Evolutionary conservation across 345 rosid genomes (phyloP), one percentile per base, ranked within the genome.

Genomic region (Anacardium occidentale): DNA sequence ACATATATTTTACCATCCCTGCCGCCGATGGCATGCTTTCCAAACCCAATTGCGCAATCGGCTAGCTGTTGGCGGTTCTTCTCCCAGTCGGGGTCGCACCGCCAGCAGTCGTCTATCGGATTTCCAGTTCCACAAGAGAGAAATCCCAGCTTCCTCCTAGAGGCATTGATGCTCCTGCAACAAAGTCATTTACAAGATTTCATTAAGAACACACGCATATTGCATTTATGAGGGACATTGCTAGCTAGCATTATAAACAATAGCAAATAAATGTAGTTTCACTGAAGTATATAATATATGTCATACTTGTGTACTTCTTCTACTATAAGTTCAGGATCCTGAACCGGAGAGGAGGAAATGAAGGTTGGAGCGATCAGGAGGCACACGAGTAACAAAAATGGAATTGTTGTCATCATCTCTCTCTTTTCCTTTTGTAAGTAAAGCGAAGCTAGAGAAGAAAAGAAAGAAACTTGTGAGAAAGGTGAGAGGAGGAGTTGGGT

Each of bases 61-160:
- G 91, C 91, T 24, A 88, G 81, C 48, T 80, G 77, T 76, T 86
- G 81, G 48, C 92, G 76, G 78, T 84, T 84, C 55, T 80, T 75
- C 24, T 78, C 87, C 92, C 90, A 88, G 1, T 81, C 70, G 0
- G 79, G 75, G 74, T 88, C 89, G 21, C 90, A 88, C 67, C 90
- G 82, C 92, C 92, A 88, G 78, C 92, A 88, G 37, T 88, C 89
- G 18, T 88, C 92, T 0, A 88, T 86, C 1, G 92, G 90, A 24
- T 88, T 88, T 1, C 90, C 92, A 7, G 90, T 81, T 59, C 86
- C 90, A 55, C 92, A 84, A 1, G 92, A 88, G 9, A 88, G 82
- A 72, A 70, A 86, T 0, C 85, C 92, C 64, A 84, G 69, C 20
- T 85, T 86, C 79, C 92, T 86, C 80, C 90, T 83, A 5, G 90